Base-by-base conservation (phyloP, 2,329 filamentous ascomycete species). In the Aspergillus alliaceus region DNA sequence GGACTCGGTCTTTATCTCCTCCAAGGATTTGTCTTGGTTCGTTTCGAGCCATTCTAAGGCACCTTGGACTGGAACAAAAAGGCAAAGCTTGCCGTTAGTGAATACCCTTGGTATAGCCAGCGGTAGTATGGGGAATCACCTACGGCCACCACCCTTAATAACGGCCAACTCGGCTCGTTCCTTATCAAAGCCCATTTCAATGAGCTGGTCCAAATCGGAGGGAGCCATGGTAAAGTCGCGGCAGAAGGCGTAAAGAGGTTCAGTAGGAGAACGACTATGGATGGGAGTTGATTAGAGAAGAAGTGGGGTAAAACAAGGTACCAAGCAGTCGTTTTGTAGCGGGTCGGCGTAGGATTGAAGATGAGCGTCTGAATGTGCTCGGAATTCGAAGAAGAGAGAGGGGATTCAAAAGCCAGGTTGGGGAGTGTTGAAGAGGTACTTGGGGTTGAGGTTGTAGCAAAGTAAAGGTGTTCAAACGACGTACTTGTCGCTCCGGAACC, bases 21-120 rank as follows among this genome's bases (percentile, higher is more conserved):
- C 92, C 40, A 96, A 72, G 1, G 90, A 82, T 66, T 90, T 96
- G 74, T 96, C 91, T 72, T 96, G 88, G 72, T 96, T 96, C 66
- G 90, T 85, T 72, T 96, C 93, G 1, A 99, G 84, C 95, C 95
- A 99, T 78, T 96, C 90, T 57, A 99, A 84, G 52, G 95, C 95
- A 64, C 88, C 89, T 72, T 95, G 89, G 47, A 97, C 90, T 93
- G n/a, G n/a, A n/a, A n/a, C n/a, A 54, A 57, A 24, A 12, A 34
- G 14, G n/a, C 25, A 18, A 34, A 15, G n/a, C 18, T 29, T 29
- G 6, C n/a, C 51, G 50, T 66, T 54, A 69, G 60, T 24, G 48
- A 12, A 35, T 47, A n/a, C n/a, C n/a, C 18, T 11, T 15, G n/a
- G 27, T 5, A n/a, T 34, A 27, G 9, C 2, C 40, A 51, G 7